phyloP scores from a whole-genome alignment of 192 early-diverging fungal genomes.

The Backusella mclennaniae region DNA sequence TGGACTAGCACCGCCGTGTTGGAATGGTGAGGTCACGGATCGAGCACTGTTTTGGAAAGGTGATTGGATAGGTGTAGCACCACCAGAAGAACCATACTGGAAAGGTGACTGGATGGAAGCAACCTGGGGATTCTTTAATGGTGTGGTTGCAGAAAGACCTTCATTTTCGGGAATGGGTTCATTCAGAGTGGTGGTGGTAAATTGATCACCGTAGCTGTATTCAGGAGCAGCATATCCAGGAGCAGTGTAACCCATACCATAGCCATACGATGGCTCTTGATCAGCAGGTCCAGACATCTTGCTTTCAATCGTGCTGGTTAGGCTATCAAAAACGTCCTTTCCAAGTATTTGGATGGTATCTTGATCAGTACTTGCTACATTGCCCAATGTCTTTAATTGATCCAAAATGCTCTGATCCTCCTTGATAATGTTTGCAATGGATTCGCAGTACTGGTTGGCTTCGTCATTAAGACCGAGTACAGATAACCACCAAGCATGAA shows the following conservation, averaged over 20 bases:
- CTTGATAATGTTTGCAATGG: constrained; percentile 70
- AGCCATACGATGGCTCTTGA: background rate
- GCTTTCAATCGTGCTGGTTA: background rate
- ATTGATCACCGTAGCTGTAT: background rate
- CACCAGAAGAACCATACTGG: background rate
- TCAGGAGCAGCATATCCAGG: background rate
- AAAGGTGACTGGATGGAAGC: background rate
- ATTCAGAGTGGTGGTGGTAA: background rate
- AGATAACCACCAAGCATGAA: constrained; percentile 75
- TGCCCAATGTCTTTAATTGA: constrained; percentile 74
- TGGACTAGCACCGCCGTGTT: constrained; percentile 13
- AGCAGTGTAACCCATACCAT: constrained; percentile 3
- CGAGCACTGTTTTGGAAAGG: constrained; percentile 9
- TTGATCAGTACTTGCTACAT: constrained; percentile 51
- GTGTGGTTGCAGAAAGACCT: background rate
- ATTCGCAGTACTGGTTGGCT: constrained; percentile 77
- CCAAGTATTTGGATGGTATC: constrained; percentile 15
- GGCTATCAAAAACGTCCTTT: constrained; percentile 3
- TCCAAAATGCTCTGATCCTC: constrained; percentile 52
- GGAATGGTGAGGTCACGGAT: background rate
- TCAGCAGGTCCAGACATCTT: background rate
- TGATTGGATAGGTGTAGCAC: background rate
- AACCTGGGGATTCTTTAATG: background rate
- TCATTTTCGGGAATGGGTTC: background rate
- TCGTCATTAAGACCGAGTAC: constrained; percentile 75